Evolutionary conservation across 257 asterid genomes (phyloP).

Genomic region (Salvia miltiorrhiza): DNA sequence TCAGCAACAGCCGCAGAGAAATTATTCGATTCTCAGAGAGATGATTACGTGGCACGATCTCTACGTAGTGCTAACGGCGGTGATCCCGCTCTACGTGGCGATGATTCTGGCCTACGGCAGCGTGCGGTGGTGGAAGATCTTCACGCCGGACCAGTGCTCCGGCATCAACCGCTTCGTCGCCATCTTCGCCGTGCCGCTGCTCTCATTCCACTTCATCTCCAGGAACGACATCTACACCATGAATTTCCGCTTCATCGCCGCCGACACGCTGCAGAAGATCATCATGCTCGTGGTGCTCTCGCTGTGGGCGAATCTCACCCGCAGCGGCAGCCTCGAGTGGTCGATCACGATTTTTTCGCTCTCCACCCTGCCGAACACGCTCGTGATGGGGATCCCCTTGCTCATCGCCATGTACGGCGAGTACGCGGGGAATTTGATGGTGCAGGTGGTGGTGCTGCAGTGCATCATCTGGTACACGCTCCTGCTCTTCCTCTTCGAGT

Average conservation of each 20-base stretch:
- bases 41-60: conserved; percentile 87
- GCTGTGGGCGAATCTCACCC: conserved; percentile 62
- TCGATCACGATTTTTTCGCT: conserved; percentile 78
- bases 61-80: conserved; percentile 79
- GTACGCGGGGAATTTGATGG: conserved; percentile 66
- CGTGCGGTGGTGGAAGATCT: conserved; percentile 94
- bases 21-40: conserved; percentile 1
- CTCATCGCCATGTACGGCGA: conserved; percentile 83
- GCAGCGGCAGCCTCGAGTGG: conserved; percentile 87
- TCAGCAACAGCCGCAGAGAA: conserved; percentile 31
- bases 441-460: conserved; percentile 83
- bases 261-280: conserved; percentile 72
- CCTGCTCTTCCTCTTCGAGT: conserved; percentile 70
- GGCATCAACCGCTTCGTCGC: conserved; percentile 93
- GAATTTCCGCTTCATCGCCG: conserved; percentile 87
- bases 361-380: conserved; percentile 81
- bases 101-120: conserved; percentile 94
- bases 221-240: conserved; percentile 65
- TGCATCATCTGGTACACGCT: conserved; percentile 94
- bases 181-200: conserved; percentile 79
- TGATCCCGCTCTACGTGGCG: conserved; percentile 81
- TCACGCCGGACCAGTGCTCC: conserved; percentile 93
- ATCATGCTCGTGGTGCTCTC: conserved; percentile 70
- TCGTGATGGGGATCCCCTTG: conserved; percentile 86
- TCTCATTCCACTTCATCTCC: conserved; percentile 84